Base-by-base conservation (phyloP, 2,329 filamentous ascomycete species). In the Phaeosphaeria sp. region DNA sequence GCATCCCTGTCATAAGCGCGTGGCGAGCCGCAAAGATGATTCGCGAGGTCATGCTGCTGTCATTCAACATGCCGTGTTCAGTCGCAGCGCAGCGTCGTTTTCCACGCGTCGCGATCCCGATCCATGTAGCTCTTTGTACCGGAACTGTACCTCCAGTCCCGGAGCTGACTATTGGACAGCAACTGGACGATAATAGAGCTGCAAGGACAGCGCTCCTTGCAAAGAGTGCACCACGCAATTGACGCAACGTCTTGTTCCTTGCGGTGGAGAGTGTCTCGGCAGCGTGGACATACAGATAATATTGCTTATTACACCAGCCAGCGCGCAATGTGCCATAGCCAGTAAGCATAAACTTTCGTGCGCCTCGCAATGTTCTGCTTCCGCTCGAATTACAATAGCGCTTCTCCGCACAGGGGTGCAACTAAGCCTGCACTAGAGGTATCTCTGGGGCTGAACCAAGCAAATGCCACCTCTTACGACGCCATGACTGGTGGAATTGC, bases 41-140 rank as follows among this genome's bases (percentile, higher is more conserved):
- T 39, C 36, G 15, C 36, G 21, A 46, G 42, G 18, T 44, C 46
- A 36, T 49, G 50, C 51, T 44, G 50, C 46, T 27, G 56, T 48
- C 53, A 43, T 33, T 18, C 18, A 39, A 54, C 30, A 52, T 58
- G 63, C 46, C 30, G 60, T 64, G 59, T 58, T 55, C 55, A 64
- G 60, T 68, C 58, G 56, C 59, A 65, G 59, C 59, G 62, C 66
- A 64, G 56, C 57, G 56, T 65, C 55, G 56, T 61, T 52, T 58
- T 49, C 54, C 36, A 55, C 43, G 30, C 39, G 30, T 48, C 50
- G 39, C 21, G 41, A 36, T 41, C 21, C 36, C 59, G 49, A 50
- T 52, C 22, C 36, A 56, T 52, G 46, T 41, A 56, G 9, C 50
- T 7, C 51, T 46, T 50, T 48, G 50, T 48, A 50, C 47, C 41